Percentiles rank a stretch among this genome's conserved stretches.
phyloP scores from a whole-genome alignment of 169 alveolate species.

The Theileria annulata region DNA sequence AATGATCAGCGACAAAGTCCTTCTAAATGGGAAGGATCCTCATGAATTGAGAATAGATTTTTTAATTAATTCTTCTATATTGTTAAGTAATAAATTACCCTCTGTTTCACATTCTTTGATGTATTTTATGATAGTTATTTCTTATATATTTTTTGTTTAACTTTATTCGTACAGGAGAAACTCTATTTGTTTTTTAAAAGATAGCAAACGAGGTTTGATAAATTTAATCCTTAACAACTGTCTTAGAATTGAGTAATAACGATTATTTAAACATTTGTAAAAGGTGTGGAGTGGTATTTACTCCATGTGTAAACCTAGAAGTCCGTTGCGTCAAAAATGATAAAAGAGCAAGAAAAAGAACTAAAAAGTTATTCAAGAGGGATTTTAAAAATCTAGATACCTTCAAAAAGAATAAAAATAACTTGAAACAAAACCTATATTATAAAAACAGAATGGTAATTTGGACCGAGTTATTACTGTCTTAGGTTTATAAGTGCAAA shows the following conservation, averaged over 20 bases:
- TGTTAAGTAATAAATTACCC: constrained; percentile 23
- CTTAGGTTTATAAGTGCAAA: constrained; percentile 7
- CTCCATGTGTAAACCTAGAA: constrained; percentile 35
- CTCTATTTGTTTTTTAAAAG: constrained; percentile 15
- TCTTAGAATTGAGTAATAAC: neutral
- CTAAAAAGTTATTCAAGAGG: constrained; percentile 9
- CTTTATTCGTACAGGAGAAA: constrained; percentile 13
- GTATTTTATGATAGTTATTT: constrained; percentile 12
- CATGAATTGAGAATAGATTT: constrained; percentile 31
- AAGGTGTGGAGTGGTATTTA: constrained; percentile 45
- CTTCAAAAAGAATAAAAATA: neutral
- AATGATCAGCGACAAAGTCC: neutral
- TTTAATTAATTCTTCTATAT: constrained; percentile 42
- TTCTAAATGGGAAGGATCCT: neutral
- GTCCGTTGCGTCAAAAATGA: constrained; percentile 26
- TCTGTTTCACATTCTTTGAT: constrained; percentile 52
- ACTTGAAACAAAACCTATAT: neutral
- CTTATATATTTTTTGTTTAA: constrained; percentile 10
- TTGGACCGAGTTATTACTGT: neutral
- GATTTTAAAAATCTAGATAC: neutral
- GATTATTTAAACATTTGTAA: constrained; percentile 25
- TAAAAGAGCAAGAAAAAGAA: constrained; percentile 26
- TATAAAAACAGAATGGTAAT: neutral
- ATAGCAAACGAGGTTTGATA: constrained; percentile 10
- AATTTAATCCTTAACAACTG: neutral